Conservation (phyloP, 2,329 filamentous ascomycete genomes). For the Beauveria australis region DNA sequence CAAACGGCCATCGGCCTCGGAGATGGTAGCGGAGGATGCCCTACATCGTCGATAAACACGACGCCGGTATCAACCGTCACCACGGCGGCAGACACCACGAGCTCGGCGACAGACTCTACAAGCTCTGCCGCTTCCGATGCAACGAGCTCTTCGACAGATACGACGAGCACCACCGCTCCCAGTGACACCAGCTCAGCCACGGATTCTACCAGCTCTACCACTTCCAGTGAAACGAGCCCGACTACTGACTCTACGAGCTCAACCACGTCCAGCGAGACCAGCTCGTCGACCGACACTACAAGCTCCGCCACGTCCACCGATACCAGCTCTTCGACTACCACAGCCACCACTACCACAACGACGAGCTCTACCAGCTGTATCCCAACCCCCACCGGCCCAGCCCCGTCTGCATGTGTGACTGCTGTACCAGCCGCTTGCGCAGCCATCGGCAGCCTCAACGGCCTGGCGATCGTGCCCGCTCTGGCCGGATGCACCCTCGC, state of each 20-base stretch:
- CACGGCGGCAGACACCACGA: not conserved
- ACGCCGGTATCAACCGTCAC: not conserved
- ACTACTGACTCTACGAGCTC: too few species aligned
- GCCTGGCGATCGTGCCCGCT: not conserved
- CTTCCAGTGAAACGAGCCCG: not conserved
- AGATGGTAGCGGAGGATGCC: not conserved
- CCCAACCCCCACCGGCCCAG: not conserved
- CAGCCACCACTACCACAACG: not conserved
- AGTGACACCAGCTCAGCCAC: not conserved
- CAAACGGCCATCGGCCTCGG: not conserved
- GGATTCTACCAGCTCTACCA: too few species aligned
- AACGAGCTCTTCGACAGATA: not conserved
- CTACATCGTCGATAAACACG: not conserved
- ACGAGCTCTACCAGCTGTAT: not conserved
- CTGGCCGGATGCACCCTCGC: not conserved
- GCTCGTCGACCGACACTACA: not conserved
- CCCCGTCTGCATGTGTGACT: not conserved
- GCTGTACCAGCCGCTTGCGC: not conserved
- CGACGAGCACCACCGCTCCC: not conserved
- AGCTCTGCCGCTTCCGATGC: not conserved
- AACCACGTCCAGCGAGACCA: not conserved
- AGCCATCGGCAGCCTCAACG: not conserved
- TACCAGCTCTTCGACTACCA: not conserved
- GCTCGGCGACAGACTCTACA: not conserved
- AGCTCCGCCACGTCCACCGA: too few species aligned